phyloP scores from a whole-genome alignment of 148 eudicot species.

The Vaccinium darrowii region DNA sequence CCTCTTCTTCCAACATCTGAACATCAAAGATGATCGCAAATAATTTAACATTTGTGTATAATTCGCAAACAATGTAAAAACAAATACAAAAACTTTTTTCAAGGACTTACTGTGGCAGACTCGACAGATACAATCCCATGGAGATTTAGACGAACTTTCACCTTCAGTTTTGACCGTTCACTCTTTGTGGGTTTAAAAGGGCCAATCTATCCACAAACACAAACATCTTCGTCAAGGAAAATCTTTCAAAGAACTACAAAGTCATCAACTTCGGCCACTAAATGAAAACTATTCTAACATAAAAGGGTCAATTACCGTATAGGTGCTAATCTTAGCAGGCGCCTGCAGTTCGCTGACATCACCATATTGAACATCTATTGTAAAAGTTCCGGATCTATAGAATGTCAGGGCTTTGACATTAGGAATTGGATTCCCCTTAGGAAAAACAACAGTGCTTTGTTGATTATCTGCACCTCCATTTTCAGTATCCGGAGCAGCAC shows the following conservation, averaged over 20 bases:
- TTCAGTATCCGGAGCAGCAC: conserved; percentile 45
- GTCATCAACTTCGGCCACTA: background rate
- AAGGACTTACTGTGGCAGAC: conserved; percentile 74
- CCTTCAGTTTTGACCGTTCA: conserved; percentile 73
- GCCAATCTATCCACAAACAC: conserved; percentile 61
- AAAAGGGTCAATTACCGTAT: conserved; percentile 53
- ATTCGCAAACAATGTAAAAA: background rate
- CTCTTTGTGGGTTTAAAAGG: conserved; percentile 71
- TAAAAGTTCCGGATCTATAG: conserved; percentile 65
- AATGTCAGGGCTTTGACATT: conserved; percentile 79
- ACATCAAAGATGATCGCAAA: background rate
- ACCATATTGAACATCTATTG: conserved; percentile 72
- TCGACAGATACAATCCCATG: conserved; percentile 85
- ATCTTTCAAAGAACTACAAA: background rate
- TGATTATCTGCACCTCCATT: conserved; percentile 60
- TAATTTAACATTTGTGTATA: background rate
- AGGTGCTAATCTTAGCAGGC: conserved; percentile 76
- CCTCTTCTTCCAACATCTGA: conserved; percentile 92
- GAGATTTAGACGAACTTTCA: conserved; percentile 67
- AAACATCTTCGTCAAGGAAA: background rate
- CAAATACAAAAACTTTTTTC: background rate
- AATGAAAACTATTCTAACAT: background rate
- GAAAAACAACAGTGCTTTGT: conserved; percentile 69
- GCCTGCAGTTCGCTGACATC: conserved; percentile 79
- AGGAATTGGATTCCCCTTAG: conserved; percentile 83